These are phyloP conservation scores for Saccharomycopsis sp. DNA, from an alignment of 805 yeast genomes.

Conservation along the genomic window DNA sequence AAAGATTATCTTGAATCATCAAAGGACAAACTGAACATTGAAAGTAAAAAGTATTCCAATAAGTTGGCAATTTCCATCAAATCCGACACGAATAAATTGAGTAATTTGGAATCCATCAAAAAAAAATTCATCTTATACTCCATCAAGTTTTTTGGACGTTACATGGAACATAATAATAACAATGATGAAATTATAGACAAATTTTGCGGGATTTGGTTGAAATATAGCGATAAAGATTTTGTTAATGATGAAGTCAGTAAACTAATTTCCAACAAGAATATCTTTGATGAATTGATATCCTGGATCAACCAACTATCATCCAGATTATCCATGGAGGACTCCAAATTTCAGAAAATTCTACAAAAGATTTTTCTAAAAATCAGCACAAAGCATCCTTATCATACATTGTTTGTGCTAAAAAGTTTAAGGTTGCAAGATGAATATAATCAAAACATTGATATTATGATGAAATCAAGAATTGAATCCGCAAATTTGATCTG, in stretches of 20 bases:
- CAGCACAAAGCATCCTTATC: slow-evolving; percentile 57
- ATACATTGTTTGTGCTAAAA: slow-evolving; percentile 51
- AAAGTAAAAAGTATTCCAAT: slow-evolving; percentile 42
- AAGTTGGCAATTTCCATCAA: slow-evolving; percentile 37
- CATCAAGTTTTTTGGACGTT: slow-evolving; percentile 46
- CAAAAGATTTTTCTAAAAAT: slow-evolving; percentile 36
- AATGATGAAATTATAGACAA: slow-evolving; percentile 45
- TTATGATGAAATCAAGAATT: slow-evolving; percentile 33
- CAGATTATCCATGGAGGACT: slow-evolving; percentile 39
- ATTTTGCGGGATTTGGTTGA: slow-evolving; percentile 79
- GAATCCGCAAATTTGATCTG: slow-evolving; percentile 43
- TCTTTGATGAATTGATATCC: slow-evolving; percentile 53
- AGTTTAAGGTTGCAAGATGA: slow-evolving; percentile 41
- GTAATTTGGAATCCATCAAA: slow-evolving; percentile 28
- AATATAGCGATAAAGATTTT: slow-evolving; percentile 35
- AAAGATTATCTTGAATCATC: slow-evolving; percentile 39
- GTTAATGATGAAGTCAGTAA: slow-evolving; percentile 34
- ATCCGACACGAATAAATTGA: slow-evolving; percentile 39
- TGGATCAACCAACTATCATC: slow-evolving; percentile 84
- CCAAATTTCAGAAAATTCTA: slow-evolving; percentile 45
- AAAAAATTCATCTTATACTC: slow-evolving; percentile 41
- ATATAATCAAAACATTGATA: slow-evolving; percentile 26
- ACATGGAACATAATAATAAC: slow-evolving; percentile 41
- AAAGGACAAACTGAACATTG: slow-evolving; percentile 38
- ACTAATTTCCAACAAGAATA: slow-evolving; percentile 30